Conservation (phyloP, 192 early-diverging fungal genomes). For the Backusella liffmaniae region DNA sequence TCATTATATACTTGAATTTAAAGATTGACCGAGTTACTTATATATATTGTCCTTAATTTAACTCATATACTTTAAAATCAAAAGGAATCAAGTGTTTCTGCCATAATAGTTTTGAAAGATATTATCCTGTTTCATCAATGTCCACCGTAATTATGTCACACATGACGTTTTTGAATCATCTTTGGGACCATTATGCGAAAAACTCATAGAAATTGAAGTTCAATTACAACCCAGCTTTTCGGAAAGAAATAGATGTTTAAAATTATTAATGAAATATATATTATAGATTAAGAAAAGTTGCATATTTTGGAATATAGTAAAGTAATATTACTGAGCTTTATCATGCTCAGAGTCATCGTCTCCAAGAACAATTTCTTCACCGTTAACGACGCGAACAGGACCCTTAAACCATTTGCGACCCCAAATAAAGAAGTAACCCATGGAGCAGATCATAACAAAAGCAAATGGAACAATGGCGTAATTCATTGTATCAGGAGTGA, state of each 20-base stretch:
- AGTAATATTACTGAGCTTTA: background rate
- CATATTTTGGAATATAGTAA: background rate
- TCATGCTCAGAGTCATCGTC: conserved; percentile 20
- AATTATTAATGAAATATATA: background rate
- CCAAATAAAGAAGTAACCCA: conserved; percentile 48
- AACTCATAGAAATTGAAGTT: background rate
- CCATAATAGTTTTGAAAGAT: too few species aligned
- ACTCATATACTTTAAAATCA: too few species aligned
- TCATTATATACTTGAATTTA: too few species aligned
- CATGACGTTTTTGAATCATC: too few species aligned
- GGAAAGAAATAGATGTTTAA: background rate
- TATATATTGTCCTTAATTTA: too few species aligned
- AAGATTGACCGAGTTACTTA: too few species aligned
- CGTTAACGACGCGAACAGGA: conserved; percentile 30
- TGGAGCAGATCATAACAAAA: conserved; percentile 42
- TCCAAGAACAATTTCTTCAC: conserved; percentile 29
- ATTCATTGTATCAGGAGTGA: conserved; percentile 49
- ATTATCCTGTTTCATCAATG: too few species aligned
- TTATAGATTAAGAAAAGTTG: background rate
- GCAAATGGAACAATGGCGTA: conserved; percentile 49
- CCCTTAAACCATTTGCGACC: conserved; percentile 54
- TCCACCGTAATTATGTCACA: too few species aligned
- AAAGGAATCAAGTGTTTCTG: too few species aligned
- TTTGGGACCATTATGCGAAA: background rate
- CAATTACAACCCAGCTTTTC: background rate